Percentiles rank a stretch among this genome's conserved stretches.
phyloP scores from a whole-genome alignment of 345 rosid genomes.

The Cochlearia excelsa region DNA sequence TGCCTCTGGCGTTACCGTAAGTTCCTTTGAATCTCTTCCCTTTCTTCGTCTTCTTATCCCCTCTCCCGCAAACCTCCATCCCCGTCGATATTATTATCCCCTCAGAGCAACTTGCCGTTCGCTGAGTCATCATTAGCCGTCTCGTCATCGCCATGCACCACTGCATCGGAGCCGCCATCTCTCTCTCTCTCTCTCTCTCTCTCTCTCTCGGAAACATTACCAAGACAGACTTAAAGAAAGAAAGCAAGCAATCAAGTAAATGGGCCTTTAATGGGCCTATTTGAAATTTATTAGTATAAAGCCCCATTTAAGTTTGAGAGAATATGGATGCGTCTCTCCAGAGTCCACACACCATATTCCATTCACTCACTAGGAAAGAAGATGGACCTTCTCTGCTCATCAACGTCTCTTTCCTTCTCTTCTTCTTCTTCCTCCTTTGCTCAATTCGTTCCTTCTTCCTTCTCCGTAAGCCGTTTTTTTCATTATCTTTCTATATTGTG shows the following conservation, averaged over 20 bases:
- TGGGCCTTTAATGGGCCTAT: slow-evolving; percentile 3
- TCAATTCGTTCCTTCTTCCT: slow-evolving; percentile 37
- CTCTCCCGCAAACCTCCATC: slow-evolving; percentile 73
- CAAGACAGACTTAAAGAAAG: background rate
- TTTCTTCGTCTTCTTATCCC: slow-evolving; percentile 87
- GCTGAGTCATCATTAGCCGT: slow-evolving; percentile 47
- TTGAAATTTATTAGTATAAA: background rate
- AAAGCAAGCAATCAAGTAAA: background rate
- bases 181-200: slow-evolving; percentile 3
- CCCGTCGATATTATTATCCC: slow-evolving; percentile 24
- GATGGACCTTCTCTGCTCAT: slow-evolving; percentile 47
- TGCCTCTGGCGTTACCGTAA: slow-evolving; percentile 79
- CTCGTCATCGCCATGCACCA: slow-evolving; percentile 60
- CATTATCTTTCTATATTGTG: background rate
- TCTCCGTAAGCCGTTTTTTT: slow-evolving; percentile 32
- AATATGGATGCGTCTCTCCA: slow-evolving; percentile 4
- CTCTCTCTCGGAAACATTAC: background rate
- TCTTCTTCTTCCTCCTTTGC: slow-evolving; percentile 44
- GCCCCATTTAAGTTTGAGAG: slow-evolving; percentile 12
- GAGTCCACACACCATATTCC: slow-evolving; percentile 26
- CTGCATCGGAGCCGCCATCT: slow-evolving; percentile 59
- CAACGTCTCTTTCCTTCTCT: slow-evolving; percentile 54
- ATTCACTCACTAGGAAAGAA: slow-evolving; percentile 7
- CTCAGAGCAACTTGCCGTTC: slow-evolving; percentile 23
- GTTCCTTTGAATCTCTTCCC: slow-evolving; percentile 93